Percentiles rank a stretch among this genome's conserved stretches.
phyloP scores from a whole-genome alignment of 1,284 basidiomycete genomes.

The Cryptococcus hybrid region DNA sequence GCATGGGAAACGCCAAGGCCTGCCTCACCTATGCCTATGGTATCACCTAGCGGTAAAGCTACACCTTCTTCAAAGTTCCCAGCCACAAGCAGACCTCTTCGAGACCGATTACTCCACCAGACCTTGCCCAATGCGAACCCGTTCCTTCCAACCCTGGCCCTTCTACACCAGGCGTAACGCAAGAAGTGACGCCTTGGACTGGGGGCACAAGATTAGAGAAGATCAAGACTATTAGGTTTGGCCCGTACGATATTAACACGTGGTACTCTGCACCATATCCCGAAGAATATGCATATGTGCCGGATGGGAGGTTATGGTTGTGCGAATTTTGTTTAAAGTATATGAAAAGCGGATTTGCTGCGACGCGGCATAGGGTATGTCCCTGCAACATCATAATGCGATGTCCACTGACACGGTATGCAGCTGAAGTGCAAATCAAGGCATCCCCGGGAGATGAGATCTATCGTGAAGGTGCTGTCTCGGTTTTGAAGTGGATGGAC shows the following conservation, averaged over 20 bases:
- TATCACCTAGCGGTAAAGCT: slow-evolving; percentile 8
- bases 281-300: slow-evolving; percentile 92
- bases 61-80: slow-evolving; percentile 29
- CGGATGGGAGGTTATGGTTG: slow-evolving; percentile 91
- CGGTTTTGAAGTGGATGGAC: slow-evolving; percentile 95
- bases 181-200: not conserved
- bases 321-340: slow-evolving; percentile 99
- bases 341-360: slow-evolving; percentile 92
- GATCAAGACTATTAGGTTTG: slow-evolving; percentile 87
- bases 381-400: not conserved
- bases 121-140: slow-evolving; percentile 15
- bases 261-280: slow-evolving; percentile 99
- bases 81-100: slow-evolving; percentile 32
- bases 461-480: slow-evolving; percentile 83
- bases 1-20: slow-evolving; percentile 23
- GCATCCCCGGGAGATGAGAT: slow-evolving; percentile 99
- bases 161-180: not conserved
- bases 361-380: slow-evolving; percentile 78
- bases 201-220: slow-evolving; percentile 25
- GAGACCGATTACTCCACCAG: slow-evolving; percentile 41
- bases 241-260: slow-evolving; percentile 91
- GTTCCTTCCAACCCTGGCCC: slow-evolving; percentile 10
- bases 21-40: slow-evolving; percentile 15
- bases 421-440: slow-evolving; percentile 92
- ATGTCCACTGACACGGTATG: slow-evolving; percentile 3